Evolutionary conservation across 495 filamentous ascomycete genomes (phyloP), one percentile per base, ranked within the genome.

Genomic region (Coniosporium apollinis): DNA sequence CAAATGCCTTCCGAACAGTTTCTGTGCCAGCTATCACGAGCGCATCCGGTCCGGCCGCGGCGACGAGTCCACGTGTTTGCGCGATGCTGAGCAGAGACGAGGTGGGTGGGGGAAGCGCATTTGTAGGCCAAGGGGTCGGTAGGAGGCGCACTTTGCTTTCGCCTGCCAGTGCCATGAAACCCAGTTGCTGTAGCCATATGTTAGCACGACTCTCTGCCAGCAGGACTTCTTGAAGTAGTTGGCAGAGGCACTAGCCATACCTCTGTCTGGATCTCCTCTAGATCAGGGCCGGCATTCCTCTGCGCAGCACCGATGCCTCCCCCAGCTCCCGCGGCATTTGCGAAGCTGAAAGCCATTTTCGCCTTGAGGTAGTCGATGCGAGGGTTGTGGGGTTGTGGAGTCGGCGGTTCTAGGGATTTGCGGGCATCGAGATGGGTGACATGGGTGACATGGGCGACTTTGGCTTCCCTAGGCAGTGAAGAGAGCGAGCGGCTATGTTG

Each of bases 21-120:
- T 82, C 70, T n/a, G 85, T 84, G 7, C 63, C 75, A 8, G 82
- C 76, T 32, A 99, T 50, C 31, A 79, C 59, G 2, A 99, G 64
- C 28, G 66, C 62, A 44, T 89, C 76, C 19, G 87, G 87, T 8
- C 79, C 76, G 34, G 82, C 89, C 29, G 85, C 91, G 33, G 85
- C 89, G 28, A 94, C 64, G 4, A 96, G 60, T 14, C 83, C 85
- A 56, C 75, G 78, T 34, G 62, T 72, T 13, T 79, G 70, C 21
- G 91, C 85, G 44, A 96, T 68, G 47, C 76, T 76, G 31, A 99
- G 63, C 24, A 99, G 75, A n/a, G 83, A 82, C 28, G 79, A 71
- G 17, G 77, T 85, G 3, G 84, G 67, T 7, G 73, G 61, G n/a
- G 89, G 91, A 30, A 84, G 65, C 13, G 66, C 54, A 39, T 80